A percentile compares a stretch with the other conserved stretches of the same genome.
phyloP scores from a whole-genome alignment of 768 basidiomycete species.

The Crucibulum laeve region DNA sequence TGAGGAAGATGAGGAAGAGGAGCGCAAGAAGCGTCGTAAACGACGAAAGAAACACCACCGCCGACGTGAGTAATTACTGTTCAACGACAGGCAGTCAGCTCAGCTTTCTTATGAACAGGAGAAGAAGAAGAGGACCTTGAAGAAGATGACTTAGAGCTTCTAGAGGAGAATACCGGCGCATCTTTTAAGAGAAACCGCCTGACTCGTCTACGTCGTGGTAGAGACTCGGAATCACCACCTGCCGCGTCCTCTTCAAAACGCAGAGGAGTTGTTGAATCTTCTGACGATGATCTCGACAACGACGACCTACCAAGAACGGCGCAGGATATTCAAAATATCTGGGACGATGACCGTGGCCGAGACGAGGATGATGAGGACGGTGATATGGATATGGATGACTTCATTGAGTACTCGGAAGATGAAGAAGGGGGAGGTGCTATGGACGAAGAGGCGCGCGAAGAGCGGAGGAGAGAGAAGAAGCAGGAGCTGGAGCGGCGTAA shows the following conservation, averaged over 20 bases:
- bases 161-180: constrained; percentile 86
- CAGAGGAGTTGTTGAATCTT: constrained; percentile 60
- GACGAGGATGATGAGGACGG: constrained; percentile 72
- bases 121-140: constrained; percentile 72
- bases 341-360: constrained; percentile 73
- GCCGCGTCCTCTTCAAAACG: constrained; percentile 58
- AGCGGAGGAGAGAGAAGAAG: constrained; percentile 62
- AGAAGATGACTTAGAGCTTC: constrained; percentile 89
- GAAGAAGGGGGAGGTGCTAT: constrained; percentile 67
- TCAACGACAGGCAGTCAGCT: neutral
- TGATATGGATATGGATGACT: constrained; percentile 73
- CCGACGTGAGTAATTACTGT: constrained; percentile 31
- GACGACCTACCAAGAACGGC: constrained; percentile 48
- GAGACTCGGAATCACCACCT: constrained; percentile 67
- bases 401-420: constrained; percentile 80
- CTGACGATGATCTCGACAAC: constrained; percentile 71
- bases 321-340: constrained; percentile 68
- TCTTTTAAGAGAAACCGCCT: constrained; percentile 67
- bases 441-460: constrained; percentile 75
- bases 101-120: constrained; percentile 16
- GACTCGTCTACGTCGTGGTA: constrained; percentile 67
- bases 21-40: constrained; percentile 56
- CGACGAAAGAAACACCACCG: constrained; percentile 65
- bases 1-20: constrained; percentile 59
- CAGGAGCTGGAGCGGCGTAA: constrained; percentile 67